Percentiles rank a stretch among this genome's conserved stretches.
These are phyloP conservation scores for Zymoseptoria brevis DNA, from an alignment of 2,329 filamentous ascomycete species.

Conservation along the genomic window DNA sequence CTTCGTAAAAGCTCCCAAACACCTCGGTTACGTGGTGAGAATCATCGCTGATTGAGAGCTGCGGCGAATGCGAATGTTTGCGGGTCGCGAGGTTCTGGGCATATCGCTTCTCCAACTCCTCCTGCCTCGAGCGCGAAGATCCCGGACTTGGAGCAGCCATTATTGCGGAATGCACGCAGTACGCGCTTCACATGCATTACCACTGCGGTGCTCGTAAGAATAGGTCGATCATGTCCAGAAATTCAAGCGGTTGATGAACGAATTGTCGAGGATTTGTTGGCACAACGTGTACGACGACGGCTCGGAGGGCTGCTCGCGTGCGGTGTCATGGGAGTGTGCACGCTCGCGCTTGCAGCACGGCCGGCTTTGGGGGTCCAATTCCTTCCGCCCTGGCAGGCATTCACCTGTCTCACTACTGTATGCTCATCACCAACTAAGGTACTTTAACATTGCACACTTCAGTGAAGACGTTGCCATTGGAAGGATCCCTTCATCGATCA, in stretches of 20 bases:
- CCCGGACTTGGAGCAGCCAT: not conserved
- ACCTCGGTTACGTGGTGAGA: conserved; percentile 91
- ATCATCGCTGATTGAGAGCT: conserved; percentile 72
- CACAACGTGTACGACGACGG: not conserved
- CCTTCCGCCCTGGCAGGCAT: too few species aligned
- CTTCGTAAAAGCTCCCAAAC: conserved; percentile 80
- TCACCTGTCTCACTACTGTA: too few species aligned
- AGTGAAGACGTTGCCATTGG: too few species aligned
- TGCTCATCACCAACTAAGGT: too few species aligned
- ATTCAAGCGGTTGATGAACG: not conserved
- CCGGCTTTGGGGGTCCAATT: too few species aligned
- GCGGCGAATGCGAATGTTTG: conserved; percentile 46
- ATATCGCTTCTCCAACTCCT: conserved; percentile 37
- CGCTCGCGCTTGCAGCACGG: too few species aligned
- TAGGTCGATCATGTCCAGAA: not conserved
- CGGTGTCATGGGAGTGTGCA: too few species aligned
- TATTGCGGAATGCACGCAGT: not conserved
- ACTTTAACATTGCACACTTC: too few species aligned
- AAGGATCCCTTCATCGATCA: too few species aligned
- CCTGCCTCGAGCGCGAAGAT: conserved; percentile 34
- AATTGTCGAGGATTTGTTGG: not conserved
- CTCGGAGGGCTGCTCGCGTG: too few species aligned
- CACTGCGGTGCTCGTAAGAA: not conserved
- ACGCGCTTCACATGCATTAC: not conserved
- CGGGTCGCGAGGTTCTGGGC: conserved; percentile 14